phyloP scores from a whole-genome alignment of 2,329 filamentous ascomycete genomes.

The Bipolaris oryzae region DNA sequence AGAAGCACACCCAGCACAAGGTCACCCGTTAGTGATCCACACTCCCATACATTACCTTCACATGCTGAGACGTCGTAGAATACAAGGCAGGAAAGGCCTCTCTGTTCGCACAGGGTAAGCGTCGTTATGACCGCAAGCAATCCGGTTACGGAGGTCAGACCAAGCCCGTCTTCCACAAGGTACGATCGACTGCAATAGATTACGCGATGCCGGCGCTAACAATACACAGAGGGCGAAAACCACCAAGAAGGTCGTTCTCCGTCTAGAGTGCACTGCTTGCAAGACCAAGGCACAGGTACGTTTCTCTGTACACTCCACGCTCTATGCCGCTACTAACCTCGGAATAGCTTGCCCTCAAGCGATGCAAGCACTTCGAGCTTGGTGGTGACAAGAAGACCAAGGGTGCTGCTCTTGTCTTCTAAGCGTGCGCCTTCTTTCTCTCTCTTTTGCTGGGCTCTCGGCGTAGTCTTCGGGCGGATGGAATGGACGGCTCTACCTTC shows the following conservation, averaged over 20 bases:
- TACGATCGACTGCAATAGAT: slow-evolving; percentile 15
- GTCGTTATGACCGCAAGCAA: slow-evolving; percentile 91
- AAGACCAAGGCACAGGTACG: slow-evolving; percentile 60
- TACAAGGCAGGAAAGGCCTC: slow-evolving; percentile 98
- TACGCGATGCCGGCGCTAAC: slow-evolving; percentile 18
- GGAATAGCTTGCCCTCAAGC: slow-evolving; percentile 94
- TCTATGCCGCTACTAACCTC: slow-evolving; percentile 45
- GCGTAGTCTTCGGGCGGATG: slow-evolving; percentile 48
- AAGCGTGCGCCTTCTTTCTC: slow-evolving; percentile 63
- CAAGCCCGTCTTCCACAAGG: slow-evolving; percentile 98
- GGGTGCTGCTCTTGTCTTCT: slow-evolving; percentile 99
- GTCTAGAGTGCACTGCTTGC: slow-evolving; percentile 96
- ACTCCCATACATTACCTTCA: slow-evolving; percentile 1
- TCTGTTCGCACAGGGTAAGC: slow-evolving; percentile 97
- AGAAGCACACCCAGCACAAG: slow-evolving; percentile 54
- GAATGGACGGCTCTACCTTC: slow-evolving; percentile 45
- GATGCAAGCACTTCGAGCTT: slow-evolving; percentile 99
- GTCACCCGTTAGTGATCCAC: slow-evolving; percentile 43
- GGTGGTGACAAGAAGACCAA: slow-evolving; percentile 99
- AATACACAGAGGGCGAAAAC: slow-evolving; percentile 90
- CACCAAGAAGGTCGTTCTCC: slow-evolving; percentile 99
- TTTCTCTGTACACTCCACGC: neutral
- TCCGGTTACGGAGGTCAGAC: slow-evolving; percentile 99
- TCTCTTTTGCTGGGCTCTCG: slow-evolving; percentile 49
- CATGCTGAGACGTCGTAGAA: slow-evolving; percentile 54